Conservation (phyloP, 192 early-diverging fungal species). For the Entomortierella lignicola region DNA sequence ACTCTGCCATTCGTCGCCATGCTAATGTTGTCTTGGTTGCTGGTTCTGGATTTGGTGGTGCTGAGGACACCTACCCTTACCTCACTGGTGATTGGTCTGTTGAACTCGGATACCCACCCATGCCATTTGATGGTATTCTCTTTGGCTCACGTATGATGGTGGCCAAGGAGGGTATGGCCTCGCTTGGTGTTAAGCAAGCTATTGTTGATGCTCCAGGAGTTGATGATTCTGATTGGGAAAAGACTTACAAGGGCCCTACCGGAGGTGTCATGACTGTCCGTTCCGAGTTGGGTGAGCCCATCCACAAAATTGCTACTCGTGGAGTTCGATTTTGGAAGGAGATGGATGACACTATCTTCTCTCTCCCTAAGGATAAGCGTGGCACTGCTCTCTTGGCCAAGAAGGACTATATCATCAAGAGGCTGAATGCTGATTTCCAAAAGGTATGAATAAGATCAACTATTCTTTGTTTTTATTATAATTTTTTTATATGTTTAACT, state of each 20-base stretch:
- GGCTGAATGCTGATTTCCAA: constrained; percentile 90
- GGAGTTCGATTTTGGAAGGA: constrained; percentile 84
- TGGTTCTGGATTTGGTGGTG: constrained; percentile 93
- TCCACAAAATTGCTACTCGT: constrained; percentile 91
- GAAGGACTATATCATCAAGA: constrained; percentile 88
- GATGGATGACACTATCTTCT: constrained; percentile 83
- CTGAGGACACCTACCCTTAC: constrained; percentile 87
- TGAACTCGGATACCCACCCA: constrained; percentile 83
- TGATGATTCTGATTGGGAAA: constrained; percentile 83
- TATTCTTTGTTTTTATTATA: not conserved
- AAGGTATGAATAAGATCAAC: constrained; percentile 55
- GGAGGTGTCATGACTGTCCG: constrained; percentile 88
- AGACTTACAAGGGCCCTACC: constrained; percentile 79
- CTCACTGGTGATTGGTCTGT: constrained; percentile 93
- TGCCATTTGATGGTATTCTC: constrained; percentile 96
- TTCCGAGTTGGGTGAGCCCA: constrained; percentile 93
- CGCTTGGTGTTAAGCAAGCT: constrained; percentile 83
- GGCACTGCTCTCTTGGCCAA: constrained; percentile 75
- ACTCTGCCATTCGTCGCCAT: constrained; percentile 83
- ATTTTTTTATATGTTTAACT: not conserved
- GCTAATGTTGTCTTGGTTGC: constrained; percentile 88
- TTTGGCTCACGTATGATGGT: constrained; percentile 98
- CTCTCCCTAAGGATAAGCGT: constrained; percentile 86
- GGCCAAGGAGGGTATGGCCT: constrained; percentile 86
- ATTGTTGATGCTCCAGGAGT: constrained; percentile 89